A percentile compares a stretch with the other conserved stretches of the same genome.
Evolutionary conservation across 2,329 filamentous ascomycete genomes (phyloP).

Genomic region (Alternaria incomplexa): DNA sequence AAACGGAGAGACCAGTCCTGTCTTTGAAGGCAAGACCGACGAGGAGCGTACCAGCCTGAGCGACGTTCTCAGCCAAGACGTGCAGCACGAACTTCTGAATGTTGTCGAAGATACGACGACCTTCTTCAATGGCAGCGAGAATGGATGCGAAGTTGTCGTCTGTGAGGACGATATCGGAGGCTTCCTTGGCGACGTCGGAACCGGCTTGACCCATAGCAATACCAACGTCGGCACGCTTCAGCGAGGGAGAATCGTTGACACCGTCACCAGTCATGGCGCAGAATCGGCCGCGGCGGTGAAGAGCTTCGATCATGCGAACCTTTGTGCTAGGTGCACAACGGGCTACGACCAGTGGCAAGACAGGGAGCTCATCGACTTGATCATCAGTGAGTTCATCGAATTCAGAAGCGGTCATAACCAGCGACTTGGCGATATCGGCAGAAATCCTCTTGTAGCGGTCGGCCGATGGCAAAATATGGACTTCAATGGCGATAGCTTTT

Average conservation of each 20-base stretch:
- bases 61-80: slow-evolving; percentile 80
- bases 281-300: slow-evolving; percentile 76
- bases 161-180: slow-evolving; percentile 81
- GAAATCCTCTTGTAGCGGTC: slow-evolving; percentile 29
- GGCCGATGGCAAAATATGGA: slow-evolving; percentile 51
- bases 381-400: slow-evolving; percentile 79
- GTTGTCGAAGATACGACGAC: slow-evolving; percentile 84
- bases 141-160: slow-evolving; percentile 91
- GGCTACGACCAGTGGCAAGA: slow-evolving; percentile 81
- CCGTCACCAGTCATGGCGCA: slow-evolving; percentile 90
- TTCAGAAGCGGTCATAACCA: slow-evolving; percentile 57
- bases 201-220: slow-evolving; percentile 86
- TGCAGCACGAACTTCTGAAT: slow-evolving; percentile 86
- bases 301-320: slow-evolving; percentile 87
- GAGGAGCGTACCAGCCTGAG: slow-evolving; percentile 80
- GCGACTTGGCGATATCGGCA: slow-evolving; percentile 36
- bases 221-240: slow-evolving; percentile 81
- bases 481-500: slow-evolving; percentile 53
- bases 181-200: slow-evolving; percentile 84
- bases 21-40: slow-evolving; percentile 86
- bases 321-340: slow-evolving; percentile 86
- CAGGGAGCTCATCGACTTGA: slow-evolving; percentile 75
- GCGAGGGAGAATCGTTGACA: slow-evolving; percentile 83
- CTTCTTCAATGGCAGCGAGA: slow-evolving; percentile 81
- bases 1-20: slow-evolving; percentile 72